phyloP scores from a whole-genome alignment of 345 rosid species.

The Rhodamnia argentea region DNA sequence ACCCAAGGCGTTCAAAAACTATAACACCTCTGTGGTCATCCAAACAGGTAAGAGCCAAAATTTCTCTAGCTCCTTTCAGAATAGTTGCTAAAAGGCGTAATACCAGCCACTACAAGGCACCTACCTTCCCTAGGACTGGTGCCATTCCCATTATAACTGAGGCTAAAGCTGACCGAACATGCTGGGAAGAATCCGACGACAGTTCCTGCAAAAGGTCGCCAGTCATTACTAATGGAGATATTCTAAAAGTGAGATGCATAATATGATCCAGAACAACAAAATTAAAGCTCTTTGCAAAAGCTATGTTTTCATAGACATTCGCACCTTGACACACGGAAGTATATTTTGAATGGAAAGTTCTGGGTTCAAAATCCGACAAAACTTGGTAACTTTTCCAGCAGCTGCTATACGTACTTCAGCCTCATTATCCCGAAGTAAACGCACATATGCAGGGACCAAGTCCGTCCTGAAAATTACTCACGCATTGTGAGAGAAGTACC shows the following conservation, averaged over 20 bases:
- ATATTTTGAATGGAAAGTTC: slow-evolving; percentile 78
- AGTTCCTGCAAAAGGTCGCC: slow-evolving; percentile 44
- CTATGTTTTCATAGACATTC: not conserved
- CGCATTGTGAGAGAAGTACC: not conserved
- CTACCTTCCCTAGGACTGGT: slow-evolving; percentile 62
- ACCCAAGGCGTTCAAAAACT: not conserved
- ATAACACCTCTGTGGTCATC: not conserved
- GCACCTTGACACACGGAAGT: slow-evolving; percentile 91
- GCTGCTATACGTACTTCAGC: slow-evolving; percentile 99
- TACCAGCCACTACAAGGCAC: not conserved
- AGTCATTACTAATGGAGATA: not conserved
- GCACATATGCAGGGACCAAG: slow-evolving; percentile 91
- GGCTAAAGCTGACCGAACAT: slow-evolving; percentile 96
- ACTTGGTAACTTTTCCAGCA: slow-evolving; percentile 92
- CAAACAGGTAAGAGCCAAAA: not conserved
- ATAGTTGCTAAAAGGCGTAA: not conserved
- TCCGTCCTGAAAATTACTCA: slow-evolving; percentile 39
- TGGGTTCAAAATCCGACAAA: slow-evolving; percentile 78
- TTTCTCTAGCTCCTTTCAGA: not conserved
- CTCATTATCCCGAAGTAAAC: slow-evolving; percentile 89
- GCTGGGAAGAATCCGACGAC: slow-evolving; percentile 95
- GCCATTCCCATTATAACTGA: slow-evolving; percentile 99
- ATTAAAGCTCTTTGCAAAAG: not conserved
- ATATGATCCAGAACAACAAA: not conserved
- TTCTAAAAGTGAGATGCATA: not conserved